Evolutionary conservation across 495 filamentous ascomycete genomes (phyloP).

Genomic region (Hyaloscypha hepaticicola): DNA sequence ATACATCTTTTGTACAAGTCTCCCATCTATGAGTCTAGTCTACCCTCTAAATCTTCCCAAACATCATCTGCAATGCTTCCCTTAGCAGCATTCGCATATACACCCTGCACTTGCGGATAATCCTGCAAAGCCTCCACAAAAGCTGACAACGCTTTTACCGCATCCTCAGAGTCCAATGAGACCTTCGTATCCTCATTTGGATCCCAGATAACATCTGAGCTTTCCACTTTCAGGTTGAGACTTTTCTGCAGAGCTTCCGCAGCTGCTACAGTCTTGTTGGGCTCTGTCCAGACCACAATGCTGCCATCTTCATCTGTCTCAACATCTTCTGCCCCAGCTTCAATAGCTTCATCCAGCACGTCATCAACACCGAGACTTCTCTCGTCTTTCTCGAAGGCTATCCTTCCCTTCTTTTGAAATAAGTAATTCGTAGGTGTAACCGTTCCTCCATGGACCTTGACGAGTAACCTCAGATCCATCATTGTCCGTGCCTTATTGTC

Average conservation of each 20-base stretch:
- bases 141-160: slow-evolving; percentile 51
- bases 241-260: slow-evolving; percentile 58
- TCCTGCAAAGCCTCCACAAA: slow-evolving; percentile 55
- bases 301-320: slow-evolving; percentile 67
- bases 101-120: slow-evolving; percentile 62
- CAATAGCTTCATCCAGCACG: slow-evolving; percentile 78
- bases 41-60: slow-evolving; percentile 50
- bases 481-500: slow-evolving; percentile 74
- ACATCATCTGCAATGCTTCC: slow-evolving; percentile 44
- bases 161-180: slow-evolving; percentile 45
- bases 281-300: slow-evolving; percentile 73
- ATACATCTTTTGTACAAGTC: slow-evolving; percentile 22
- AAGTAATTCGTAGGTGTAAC: slow-evolving; percentile 75
- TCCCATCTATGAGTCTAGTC: slow-evolving; percentile 38
- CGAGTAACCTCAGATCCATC: slow-evolving; percentile 62
- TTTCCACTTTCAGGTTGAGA: slow-evolving; percentile 62
- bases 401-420: slow-evolving; percentile 74
- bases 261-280: slow-evolving; percentile 62
- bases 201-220: slow-evolving; percentile 80
- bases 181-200: slow-evolving; percentile 78
- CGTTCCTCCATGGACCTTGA: slow-evolving; percentile 69
- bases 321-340: slow-evolving; percentile 82
- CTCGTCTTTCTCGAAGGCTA: slow-evolving; percentile 65
- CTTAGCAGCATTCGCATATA: slow-evolving; percentile 61
- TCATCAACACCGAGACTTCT: slow-evolving; percentile 61